Evolutionary conservation across 495 filamentous ascomycete genomes (phyloP).

Genomic region (Tuber borchii): DNA sequence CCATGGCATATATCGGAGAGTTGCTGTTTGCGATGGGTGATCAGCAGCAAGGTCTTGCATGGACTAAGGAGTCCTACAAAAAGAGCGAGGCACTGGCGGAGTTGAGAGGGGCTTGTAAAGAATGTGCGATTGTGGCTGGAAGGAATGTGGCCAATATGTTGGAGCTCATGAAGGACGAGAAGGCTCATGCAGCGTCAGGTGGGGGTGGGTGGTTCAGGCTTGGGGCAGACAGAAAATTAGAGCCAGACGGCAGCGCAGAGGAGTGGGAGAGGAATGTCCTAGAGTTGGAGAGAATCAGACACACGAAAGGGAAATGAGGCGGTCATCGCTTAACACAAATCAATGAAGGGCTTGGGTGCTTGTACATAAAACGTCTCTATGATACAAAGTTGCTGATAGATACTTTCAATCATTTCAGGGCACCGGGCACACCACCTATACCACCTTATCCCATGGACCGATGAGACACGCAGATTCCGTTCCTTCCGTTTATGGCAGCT

Average conservation of each 20-base stretch:
- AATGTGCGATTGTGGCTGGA: constrained; percentile 65
- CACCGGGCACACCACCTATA: not conserved
- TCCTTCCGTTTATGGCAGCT: no score
- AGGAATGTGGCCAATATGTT: constrained; percentile 73
- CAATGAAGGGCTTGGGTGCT: not conserved
- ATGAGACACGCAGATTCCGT: no score
- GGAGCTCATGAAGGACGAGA: constrained; percentile 51
- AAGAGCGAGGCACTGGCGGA: constrained; percentile 48
- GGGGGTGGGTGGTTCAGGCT: constrained; percentile 47
- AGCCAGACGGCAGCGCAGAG: constrained; percentile 26
- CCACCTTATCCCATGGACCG: no score
- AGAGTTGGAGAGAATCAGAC: constrained; percentile 44
- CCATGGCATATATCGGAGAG: constrained; percentile 89
- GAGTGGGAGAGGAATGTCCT: constrained; percentile 52
- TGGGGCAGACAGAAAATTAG: constrained; percentile 44
- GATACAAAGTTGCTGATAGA: not conserved
- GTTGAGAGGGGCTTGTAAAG: constrained; percentile 55
- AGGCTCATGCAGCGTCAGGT: constrained; percentile 43
- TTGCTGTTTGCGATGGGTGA: constrained; percentile 63
- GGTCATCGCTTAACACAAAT: not conserved
- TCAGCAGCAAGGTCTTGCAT: constrained; percentile 64
- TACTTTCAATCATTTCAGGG: not conserved
- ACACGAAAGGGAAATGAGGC: constrained; percentile 41
- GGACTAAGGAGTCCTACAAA: constrained; percentile 59
- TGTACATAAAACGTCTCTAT: not conserved